Evolutionary conservation across 176 grass and related monocot genomes (phyloP).

Genomic region (Musa troglodytarum): DNA sequence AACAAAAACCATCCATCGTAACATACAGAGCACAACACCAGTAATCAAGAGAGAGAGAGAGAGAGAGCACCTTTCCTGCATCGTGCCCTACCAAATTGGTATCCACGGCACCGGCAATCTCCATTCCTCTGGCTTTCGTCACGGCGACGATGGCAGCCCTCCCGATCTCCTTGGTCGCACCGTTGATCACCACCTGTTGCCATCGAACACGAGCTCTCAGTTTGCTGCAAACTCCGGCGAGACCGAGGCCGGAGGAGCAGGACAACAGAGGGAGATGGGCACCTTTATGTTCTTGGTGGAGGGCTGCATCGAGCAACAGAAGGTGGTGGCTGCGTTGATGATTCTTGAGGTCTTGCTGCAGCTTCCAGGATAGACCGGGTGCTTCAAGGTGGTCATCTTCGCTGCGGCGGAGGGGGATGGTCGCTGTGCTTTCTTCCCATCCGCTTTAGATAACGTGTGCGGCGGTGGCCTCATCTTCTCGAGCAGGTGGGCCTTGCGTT

Average conservation of each 20-base stretch:
- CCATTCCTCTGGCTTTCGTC: slow-evolving; percentile 71
- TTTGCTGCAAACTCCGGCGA: neutral
- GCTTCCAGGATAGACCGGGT: slow-evolving; percentile 20
- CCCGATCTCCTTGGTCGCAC: slow-evolving; percentile 61
- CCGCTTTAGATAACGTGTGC: too few relatives aligned
- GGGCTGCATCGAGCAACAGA: slow-evolving; percentile 43
- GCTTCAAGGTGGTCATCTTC: slow-evolving; percentile 32
- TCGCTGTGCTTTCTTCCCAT: too few relatives aligned
- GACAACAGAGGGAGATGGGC: neutral
- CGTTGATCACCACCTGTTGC: slow-evolving; percentile 57
- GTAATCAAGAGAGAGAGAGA: neutral
- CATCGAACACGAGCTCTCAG: neutral
- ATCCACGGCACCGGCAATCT: slow-evolving; percentile 63
- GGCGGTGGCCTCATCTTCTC: too few relatives aligned
- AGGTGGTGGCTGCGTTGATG: slow-evolving; percentile 17
- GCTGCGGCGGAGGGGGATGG: neutral
- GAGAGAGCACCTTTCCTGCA: slow-evolving; percentile 46
- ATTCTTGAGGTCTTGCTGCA: slow-evolving; percentile 6
- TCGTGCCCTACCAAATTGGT: slow-evolving; percentile 47
- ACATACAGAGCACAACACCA: neutral
- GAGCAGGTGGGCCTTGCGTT: too few relatives aligned
- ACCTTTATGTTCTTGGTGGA: slow-evolving; percentile 67
- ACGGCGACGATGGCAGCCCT: slow-evolving; percentile 49
- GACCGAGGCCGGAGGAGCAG: neutral
- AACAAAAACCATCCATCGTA: neutral